phyloP scores from a whole-genome alignment of 176 grass and related monocot species.

The Pontederia paniculata region DNA sequence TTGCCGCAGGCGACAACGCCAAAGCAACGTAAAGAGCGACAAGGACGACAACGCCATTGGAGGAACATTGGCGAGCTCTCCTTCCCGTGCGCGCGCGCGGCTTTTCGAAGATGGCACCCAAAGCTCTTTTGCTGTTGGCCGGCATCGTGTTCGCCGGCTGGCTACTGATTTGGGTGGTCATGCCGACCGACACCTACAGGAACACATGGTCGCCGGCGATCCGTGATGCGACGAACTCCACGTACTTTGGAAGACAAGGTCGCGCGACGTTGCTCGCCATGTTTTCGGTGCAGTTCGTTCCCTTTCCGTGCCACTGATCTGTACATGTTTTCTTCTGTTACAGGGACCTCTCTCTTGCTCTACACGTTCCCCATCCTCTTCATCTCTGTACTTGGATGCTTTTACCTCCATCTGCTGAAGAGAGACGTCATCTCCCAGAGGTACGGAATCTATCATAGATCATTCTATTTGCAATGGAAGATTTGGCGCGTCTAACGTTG shows the following conservation, averaged over 20 bases:
- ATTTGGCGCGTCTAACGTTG: no score
- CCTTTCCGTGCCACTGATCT: not conserved
- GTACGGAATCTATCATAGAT: not conserved
- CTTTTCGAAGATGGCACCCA: not conserved
- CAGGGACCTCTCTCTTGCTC: conserved; percentile 25
- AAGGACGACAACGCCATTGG: no score
- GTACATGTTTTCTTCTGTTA: not conserved
- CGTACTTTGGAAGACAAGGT: conserved; percentile 2
- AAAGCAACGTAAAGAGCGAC: no score
- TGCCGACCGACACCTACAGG: not conserved
- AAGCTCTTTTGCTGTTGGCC: not conserved
- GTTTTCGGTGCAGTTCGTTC: not conserved
- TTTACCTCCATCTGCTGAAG: conserved; percentile 33
- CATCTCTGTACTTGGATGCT: conserved; percentile 32
- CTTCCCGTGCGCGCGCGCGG: not conserved
- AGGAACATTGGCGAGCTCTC: not conserved
- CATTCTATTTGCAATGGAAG: no score
- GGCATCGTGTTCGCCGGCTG: not conserved
- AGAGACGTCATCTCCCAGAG: not conserved
- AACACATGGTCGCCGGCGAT: not conserved
- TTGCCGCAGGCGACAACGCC: no score
- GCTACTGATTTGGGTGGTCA: not conserved
- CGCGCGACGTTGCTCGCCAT: no score
- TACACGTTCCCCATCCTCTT: conserved; percentile 42
- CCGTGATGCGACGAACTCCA: not conserved